Evolutionary conservation across 805 yeast species (phyloP), one percentile per base, ranked within the genome.

Genomic region (Candida cerambycidarum): DNA sequence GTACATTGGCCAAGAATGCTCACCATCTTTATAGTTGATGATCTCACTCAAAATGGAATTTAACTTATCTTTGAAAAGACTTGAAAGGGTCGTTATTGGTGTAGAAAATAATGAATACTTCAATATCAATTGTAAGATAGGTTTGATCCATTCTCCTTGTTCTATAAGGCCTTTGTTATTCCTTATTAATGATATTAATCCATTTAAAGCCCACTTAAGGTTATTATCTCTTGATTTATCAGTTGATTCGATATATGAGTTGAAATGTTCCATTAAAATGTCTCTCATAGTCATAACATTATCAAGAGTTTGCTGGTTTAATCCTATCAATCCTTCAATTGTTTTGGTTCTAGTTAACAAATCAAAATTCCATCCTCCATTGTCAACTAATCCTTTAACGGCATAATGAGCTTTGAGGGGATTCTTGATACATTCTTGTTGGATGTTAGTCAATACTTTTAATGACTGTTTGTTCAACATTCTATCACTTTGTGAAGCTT

Each of bases 301-400:
- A 1, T 38, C 24, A n/a, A 37, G 30, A 16, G 49, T 25, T 44
- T 65, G 53, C 57, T 37, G 51, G 42, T 46, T 54, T 29, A 63
- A 46, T 7, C 59, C 55, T 12, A 69, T 40, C 18, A 69, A 53
- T 12, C 55, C 42, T 32, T 78, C 80, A 10, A 79, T 65, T 0
- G 88, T 78, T 57, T 83, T 88, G 1, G 90, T 67, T 55, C 85
- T 89, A 1, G 96, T 83, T 21, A 85, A 58, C 46, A 75, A 71
- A 61, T 90, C 97, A 61, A 90, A 89, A 46, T 80, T 80, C 54
- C 85, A 69, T 4, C 86, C 86, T 19, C 71, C 70, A 13, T 67
- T 61, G 0, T 48, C 30, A 19, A 66, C 64, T 19, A 69, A 49
- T 25, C 62, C 44, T 4, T 51, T 30, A 10, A 67, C 46, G 13